Conservation (phyloP, 768 basidiomycete species). For the Calocybe gangraenosa region DNA sequence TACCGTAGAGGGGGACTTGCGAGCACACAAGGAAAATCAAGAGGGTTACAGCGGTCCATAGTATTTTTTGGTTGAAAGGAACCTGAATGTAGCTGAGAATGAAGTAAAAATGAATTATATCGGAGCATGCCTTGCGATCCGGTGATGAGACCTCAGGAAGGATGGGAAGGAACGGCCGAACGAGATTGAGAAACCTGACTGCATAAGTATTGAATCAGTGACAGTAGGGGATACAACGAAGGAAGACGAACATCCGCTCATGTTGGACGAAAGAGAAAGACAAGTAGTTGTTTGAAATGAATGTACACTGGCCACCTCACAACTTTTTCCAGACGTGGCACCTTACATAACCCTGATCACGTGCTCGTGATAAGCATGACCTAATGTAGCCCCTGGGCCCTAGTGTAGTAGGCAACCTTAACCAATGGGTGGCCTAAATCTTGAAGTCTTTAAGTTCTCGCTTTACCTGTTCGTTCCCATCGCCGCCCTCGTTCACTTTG, state of each 20-base stretch:
- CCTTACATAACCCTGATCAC: conserved; percentile 32
- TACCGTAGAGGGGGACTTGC: conserved; percentile 97
- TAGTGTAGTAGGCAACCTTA: too few species aligned
- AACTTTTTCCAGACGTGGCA: conserved; percentile 38
- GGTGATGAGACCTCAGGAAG: conserved; percentile 97
- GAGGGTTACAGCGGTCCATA: conserved; percentile 99
- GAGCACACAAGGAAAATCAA: conserved; percentile 99
- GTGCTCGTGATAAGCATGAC: too few species aligned
- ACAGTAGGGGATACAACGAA: conserved; percentile 3
- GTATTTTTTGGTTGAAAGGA: conserved; percentile 95
- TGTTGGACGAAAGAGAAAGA: conserved; percentile 35
- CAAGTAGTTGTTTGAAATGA: conserved; percentile 7
- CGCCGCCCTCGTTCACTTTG: conserved; percentile 76
- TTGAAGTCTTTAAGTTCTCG: conserved; percentile 89
- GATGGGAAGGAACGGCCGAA: conserved; percentile 95
- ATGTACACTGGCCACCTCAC: conserved; percentile 27
- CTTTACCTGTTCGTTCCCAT: conserved; percentile 86
- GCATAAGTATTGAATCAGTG: conserved; percentile 1
- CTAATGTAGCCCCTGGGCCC: too few species aligned
- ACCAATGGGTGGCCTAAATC: conserved; percentile 53
- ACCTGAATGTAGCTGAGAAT: conserved; percentile 47
- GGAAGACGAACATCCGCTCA: conserved; percentile 75
- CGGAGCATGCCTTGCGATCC: conserved; percentile 78
- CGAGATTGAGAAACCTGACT: conserved; percentile 98
- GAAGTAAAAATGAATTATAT: background rate